phyloP scores from a whole-genome alignment of 306 rosid species.

The Delonix regia region DNA sequence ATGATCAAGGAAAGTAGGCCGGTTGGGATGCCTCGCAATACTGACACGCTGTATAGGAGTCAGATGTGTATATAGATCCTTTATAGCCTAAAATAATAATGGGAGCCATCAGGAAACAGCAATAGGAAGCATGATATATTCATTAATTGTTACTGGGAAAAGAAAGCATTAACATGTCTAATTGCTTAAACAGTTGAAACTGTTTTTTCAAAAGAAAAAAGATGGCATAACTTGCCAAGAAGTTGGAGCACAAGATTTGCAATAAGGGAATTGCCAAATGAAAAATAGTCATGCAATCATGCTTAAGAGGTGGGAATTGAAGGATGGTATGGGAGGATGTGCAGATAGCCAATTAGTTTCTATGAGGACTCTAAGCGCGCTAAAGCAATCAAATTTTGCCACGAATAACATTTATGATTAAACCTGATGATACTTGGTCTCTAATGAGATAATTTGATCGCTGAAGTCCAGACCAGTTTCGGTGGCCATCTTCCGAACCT shows the following conservation, averaged over 20 bases:
- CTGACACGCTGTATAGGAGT: constrained; percentile 85
- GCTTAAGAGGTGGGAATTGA: neutral
- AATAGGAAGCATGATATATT: constrained; percentile 16
- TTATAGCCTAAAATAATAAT: constrained; percentile 67
- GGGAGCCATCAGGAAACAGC: constrained; percentile 15
- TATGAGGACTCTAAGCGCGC: neutral
- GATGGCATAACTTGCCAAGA: neutral
- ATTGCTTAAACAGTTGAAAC: neutral
- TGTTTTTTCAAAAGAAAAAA: neutral
- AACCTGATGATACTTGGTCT: constrained; percentile 83
- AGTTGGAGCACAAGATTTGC: neutral
- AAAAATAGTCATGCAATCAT: constrained; percentile 14
- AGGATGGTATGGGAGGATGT: neutral
- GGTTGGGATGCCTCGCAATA: constrained; percentile 94
- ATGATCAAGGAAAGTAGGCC: constrained; percentile 97
- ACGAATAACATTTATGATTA: constrained; percentile 25
- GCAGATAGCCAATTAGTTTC: neutral
- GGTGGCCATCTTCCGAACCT: constrained; percentile 87
- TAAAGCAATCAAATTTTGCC: neutral
- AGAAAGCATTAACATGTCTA: neutral
- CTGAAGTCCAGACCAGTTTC: constrained; percentile 93
- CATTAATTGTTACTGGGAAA: neutral
- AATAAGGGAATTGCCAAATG: neutral
- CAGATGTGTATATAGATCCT: constrained; percentile 67
- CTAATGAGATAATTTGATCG: constrained; percentile 77